These are phyloP conservation scores for Tricholoma furcatifolium DNA, from an alignment of 768 basidiomycete species.

Conservation along the genomic window DNA sequence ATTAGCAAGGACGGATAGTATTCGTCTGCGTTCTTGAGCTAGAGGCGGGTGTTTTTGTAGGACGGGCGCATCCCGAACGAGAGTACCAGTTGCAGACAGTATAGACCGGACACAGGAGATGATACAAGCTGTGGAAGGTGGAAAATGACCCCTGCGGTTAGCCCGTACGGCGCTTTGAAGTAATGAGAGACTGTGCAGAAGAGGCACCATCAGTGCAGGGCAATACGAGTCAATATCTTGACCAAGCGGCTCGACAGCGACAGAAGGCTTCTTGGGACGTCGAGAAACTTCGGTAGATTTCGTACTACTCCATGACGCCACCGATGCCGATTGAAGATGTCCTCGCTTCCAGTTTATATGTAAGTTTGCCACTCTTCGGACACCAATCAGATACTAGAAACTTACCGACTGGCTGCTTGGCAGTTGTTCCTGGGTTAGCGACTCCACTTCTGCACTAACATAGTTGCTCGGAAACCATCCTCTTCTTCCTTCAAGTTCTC, in stretches of 20 bases:
- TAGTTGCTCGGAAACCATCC: constrained; percentile 99
- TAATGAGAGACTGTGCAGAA: constrained; percentile 82
- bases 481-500: constrained; percentile 81
- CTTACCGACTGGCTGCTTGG: constrained; percentile 43
- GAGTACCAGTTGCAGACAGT: constrained; percentile 78
- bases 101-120: constrained; percentile 92
- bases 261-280: constrained; percentile 42
- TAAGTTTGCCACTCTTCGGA: constrained; percentile 6
- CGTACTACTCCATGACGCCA: constrained; percentile 52
- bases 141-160: constrained; percentile 81
- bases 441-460: constrained; percentile 64
- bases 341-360: constrained; percentile 30
- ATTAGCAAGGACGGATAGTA: constrained; percentile 76
- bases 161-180: constrained; percentile 81
- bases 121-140: constrained; percentile 91
- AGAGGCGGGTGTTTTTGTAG: constrained; percentile 67
- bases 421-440: constrained; percentile 57
- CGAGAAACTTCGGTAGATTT: constrained; percentile 34
- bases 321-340: constrained; percentile 52
- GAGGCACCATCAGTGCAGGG: constrained; percentile 77
- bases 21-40: constrained; percentile 75
- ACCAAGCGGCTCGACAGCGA: constrained; percentile 43
- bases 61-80: constrained; percentile 76
- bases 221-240: constrained; percentile 62
- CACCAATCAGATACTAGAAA: constrained; percentile 18